These are phyloP conservation scores for Linnemannia zychae DNA, from an alignment of 192 early-diverging fungal genomes.

Conservation along the genomic window DNA sequence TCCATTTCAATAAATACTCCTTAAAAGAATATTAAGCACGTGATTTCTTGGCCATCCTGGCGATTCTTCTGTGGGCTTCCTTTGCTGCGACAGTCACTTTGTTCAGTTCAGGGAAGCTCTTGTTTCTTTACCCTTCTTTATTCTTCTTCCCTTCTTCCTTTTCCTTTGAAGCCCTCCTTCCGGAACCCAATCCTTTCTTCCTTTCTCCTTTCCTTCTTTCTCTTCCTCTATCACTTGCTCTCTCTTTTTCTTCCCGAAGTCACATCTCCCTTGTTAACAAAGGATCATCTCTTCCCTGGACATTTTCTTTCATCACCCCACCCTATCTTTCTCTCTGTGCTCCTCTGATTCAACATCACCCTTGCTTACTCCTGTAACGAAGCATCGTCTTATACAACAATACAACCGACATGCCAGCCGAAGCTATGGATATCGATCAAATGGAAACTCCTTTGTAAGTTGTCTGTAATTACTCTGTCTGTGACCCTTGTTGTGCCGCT, in stretches of 20 bases:
- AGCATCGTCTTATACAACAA: background rate
- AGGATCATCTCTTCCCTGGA: background rate
- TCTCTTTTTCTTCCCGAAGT: background rate
- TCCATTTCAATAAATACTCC: background rate
- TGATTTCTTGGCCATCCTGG: background rate
- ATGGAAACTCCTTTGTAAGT: conserved; percentile 54
- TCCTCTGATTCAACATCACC: background rate
- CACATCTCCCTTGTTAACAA: background rate
- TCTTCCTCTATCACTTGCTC: background rate
- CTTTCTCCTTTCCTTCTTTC: background rate
- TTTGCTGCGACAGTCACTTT: background rate
- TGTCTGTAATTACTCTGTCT: background rate
- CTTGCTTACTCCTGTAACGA: conserved; percentile 12
- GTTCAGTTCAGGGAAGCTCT: background rate
- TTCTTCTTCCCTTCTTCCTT: conserved; percentile 1
- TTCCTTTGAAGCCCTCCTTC: background rate
- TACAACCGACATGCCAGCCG: conserved; percentile 47
- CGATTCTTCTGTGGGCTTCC: conserved; percentile 4
- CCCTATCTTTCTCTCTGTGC: no score
- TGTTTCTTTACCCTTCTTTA: conserved; percentile 8
- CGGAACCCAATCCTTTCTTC: background rate
- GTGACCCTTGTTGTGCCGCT: background rate
- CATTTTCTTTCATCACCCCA: background rate
- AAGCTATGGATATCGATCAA: conserved; percentile 55
- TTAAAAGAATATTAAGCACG: background rate